These are phyloP conservation scores for Panus rudis DNA, from an alignment of 768 basidiomycete species.

Conservation along the genomic window DNA sequence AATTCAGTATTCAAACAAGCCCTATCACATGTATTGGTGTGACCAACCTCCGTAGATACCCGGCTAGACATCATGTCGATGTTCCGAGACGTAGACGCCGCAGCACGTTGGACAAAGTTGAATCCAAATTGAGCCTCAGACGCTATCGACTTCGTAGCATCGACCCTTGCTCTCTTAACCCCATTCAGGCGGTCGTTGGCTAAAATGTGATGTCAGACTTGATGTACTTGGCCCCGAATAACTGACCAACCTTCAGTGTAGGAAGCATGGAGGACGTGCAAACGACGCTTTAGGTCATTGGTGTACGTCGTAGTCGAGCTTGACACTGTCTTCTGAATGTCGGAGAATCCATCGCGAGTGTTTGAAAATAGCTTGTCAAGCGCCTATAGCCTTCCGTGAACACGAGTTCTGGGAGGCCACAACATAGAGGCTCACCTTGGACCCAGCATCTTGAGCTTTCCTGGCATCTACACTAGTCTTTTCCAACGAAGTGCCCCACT, in stretches of 20 bases:
- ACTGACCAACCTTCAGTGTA: slow-evolving; percentile 37
- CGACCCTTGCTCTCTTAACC: slow-evolving; percentile 63
- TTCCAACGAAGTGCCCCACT: slow-evolving; percentile 35
- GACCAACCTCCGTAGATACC: slow-evolving; percentile 45
- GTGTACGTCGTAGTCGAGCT: slow-evolving; percentile 46
- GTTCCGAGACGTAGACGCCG: slow-evolving; percentile 44
- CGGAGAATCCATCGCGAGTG: slow-evolving; percentile 35
- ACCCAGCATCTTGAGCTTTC: slow-evolving; percentile 47
- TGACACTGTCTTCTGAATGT: slow-evolving; percentile 38
- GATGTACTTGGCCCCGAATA: too few relatives aligned
- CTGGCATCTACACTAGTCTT: slow-evolving; percentile 44
- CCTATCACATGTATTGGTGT: background rate
- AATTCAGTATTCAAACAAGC: background rate
- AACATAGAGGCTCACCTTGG: too few relatives aligned
- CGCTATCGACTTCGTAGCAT: slow-evolving; percentile 44
- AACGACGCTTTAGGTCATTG: slow-evolving; percentile 42
- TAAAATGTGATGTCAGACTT: slow-evolving; percentile 19
- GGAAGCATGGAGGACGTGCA: slow-evolving; percentile 35
- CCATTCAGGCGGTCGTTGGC: slow-evolving; percentile 56
- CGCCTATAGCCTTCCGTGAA: too few relatives aligned
- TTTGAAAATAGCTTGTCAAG: slow-evolving; percentile 31
- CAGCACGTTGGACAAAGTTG: slow-evolving; percentile 40
- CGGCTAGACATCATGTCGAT: slow-evolving; percentile 35
- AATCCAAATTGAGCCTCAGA: slow-evolving; percentile 47
- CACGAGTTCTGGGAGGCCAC: too few relatives aligned